Conservation (phyloP, 2,329 filamentous ascomycete genomes). For the Triangularia setosa region DNA sequence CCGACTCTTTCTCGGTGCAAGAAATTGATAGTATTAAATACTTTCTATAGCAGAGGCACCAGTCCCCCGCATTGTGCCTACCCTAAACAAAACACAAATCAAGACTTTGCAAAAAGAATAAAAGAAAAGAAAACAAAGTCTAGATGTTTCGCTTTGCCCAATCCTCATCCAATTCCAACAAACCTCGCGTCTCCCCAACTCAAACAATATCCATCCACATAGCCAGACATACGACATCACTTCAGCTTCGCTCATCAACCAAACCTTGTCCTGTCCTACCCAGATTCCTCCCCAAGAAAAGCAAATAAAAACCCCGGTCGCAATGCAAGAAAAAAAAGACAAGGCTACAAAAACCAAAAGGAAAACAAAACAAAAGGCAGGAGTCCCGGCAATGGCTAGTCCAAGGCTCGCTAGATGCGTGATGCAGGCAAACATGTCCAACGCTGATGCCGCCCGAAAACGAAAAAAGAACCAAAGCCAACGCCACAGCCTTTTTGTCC, state of each 20-base stretch:
- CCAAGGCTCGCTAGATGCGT: not conserved
- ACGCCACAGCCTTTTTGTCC: not conserved
- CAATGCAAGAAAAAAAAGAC: constrained; percentile 6
- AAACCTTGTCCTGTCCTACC: not conserved
- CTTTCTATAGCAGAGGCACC: not conserved
- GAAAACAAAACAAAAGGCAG: not conserved
- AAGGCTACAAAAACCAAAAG: not conserved
- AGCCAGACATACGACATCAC: not conserved
- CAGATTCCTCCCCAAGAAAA: not conserved
- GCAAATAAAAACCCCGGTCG: constrained; percentile 7
- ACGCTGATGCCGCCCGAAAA: not conserved
- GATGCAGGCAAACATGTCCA: not conserved
- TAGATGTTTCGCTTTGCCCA: not conserved
- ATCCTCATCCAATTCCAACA: not conserved
- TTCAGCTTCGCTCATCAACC: not conserved
- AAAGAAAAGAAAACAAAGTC: not conserved
- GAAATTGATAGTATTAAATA: not conserved
- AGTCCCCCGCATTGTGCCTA: not conserved
- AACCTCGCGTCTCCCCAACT: not conserved
- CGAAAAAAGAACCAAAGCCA: not conserved
- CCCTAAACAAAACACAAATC: not conserved
- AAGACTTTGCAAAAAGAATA: not conserved
- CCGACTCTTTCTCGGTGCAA: not conserved
- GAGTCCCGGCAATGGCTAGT: not conserved
- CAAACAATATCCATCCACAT: not conserved